Conservation (phyloP, 1,139 yeast genomes). For the Blastobotrys illinoisensis region DNA sequence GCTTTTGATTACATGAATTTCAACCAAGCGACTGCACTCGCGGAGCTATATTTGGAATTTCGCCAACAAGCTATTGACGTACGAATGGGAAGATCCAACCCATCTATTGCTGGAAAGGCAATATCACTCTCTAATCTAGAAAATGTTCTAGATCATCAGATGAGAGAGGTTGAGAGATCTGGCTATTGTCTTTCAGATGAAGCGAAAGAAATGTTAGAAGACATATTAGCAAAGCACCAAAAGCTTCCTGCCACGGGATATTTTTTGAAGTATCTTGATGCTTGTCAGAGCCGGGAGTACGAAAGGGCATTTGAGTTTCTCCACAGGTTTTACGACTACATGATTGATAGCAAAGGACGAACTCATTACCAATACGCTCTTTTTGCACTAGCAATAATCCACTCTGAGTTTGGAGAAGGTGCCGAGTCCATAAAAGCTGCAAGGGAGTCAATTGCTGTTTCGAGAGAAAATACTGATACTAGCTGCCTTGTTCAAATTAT, state of each 20-base stretch:
- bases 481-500: conserved; percentile 69
- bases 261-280: conserved; percentile 60
- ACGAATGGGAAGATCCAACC: neutral
- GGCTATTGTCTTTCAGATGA: conserved; percentile 39
- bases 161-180: conserved; percentile 47
- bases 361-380: conserved; percentile 77
- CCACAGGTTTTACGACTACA: conserved; percentile 82
- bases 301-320: conserved; percentile 67
- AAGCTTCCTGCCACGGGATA: conserved; percentile 58
- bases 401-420: conserved; percentile 69
- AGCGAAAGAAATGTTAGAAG: conserved; percentile 41
- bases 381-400: conserved; percentile 69
- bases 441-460: conserved; percentile 83
- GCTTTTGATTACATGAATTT: conserved; percentile 52
- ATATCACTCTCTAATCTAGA: conserved; percentile 52
- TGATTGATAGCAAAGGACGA: conserved; percentile 64
- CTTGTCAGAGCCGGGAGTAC: conserved; percentile 57
- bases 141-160: conserved; percentile 50
- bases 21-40: conserved; percentile 51
- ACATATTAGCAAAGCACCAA: conserved; percentile 49
- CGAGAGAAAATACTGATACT: conserved; percentile 77
- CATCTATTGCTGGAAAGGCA: neutral
- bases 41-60: conserved; percentile 3
- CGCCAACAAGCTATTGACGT: conserved; percentile 5
- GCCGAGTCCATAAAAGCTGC: conserved; percentile 74